A percentile compares a stretch with the other conserved stretches of the same genome.
Conservation (phyloP, 352 stramenopile genomes). For the Globisporangium okanoganense region DNA sequence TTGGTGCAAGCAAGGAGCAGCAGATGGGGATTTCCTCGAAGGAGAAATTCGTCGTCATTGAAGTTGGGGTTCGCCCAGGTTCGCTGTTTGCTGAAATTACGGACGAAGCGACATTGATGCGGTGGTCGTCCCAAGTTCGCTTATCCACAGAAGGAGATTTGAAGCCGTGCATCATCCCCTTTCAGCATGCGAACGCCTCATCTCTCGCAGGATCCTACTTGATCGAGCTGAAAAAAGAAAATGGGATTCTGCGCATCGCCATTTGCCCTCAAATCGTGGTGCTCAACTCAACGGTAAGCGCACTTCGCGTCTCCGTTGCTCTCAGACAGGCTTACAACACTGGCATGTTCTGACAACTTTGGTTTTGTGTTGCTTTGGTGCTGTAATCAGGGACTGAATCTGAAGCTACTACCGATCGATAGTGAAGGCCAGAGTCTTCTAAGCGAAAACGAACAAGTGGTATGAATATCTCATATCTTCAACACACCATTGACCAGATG, state of each 20-base stretch:
- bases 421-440: constrained; percentile 12
- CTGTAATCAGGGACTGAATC: constrained; percentile 9
- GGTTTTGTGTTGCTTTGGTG: constrained; percentile 1
- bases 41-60: constrained; percentile 12
- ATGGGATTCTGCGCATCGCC: constrained; percentile 24
- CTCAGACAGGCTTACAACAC: not conserved
- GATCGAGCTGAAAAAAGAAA: constrained; percentile 33
- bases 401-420: constrained; percentile 13
- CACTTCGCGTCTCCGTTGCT: not conserved
- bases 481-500: not conserved
- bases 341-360: not conserved
- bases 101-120: not conserved
- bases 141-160: constrained; percentile 13
- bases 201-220: constrained; percentile 25
- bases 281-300: constrained; percentile 54
- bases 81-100: not conserved
- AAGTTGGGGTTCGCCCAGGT: constrained; percentile 6
- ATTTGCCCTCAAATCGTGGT: constrained; percentile 53
- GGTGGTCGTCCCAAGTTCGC: constrained; percentile 16
- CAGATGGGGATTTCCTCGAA: constrained; percentile 11
- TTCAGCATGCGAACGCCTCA: not conserved
- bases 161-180: constrained; percentile 18
- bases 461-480: not conserved
- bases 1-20: constrained; percentile 5
- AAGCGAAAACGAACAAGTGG: constrained; percentile 1